Base-by-base conservation (phyloP, 768 basidiomycete species). In the Sporobolomyces pararoseus region DNA sequence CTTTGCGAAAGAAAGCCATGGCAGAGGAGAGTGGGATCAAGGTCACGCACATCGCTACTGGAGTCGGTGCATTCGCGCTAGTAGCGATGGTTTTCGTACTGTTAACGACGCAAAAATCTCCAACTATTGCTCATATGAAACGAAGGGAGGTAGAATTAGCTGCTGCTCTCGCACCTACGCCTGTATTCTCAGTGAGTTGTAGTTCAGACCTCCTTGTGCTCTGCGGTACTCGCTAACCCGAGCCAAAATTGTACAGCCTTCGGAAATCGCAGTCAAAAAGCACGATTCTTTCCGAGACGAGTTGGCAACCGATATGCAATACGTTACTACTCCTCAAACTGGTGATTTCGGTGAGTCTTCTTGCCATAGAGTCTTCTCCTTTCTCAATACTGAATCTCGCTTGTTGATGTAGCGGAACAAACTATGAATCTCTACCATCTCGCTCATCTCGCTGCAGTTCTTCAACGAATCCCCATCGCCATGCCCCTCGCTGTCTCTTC, bases 361-460 rank as follows among this genome's bases (percentile, higher is more conserved):
- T 2, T 2, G 2, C 23, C 37, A 13, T 35, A 32, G 1, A 31
- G 39, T 19, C 29, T 7, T 21, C 29, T 17, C 2, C 1, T 1
- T 6, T 4, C 7, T 0, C 16, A 16, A 0, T 16, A 2, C 9
- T 23, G 31, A 10, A 37, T 21, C 4, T 1, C 31, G 4, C 29
- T 32, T 9, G 25, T 46, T 13, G n/a, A 35, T 9, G 23, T 49
- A 68, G 72, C 72, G 34, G 67, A 73, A 19, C 67, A 69, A 49
- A 63, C 61, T 13, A 69, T 73, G 72, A 70, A 67, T 44, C 62
- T 73, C 17, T 73, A 73, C 51, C 67, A 69, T 52, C 72, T 73
- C 64, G 46, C 72, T 9, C 66, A 73, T 52, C 68, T 73, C 44
- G 39, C 68, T 4, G 23, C 50, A 2, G 53, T 63, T 21, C 61